Conservation (phyloP, 1,284 basidiomycete genomes). For the Apiotrichum sp. region DNA sequence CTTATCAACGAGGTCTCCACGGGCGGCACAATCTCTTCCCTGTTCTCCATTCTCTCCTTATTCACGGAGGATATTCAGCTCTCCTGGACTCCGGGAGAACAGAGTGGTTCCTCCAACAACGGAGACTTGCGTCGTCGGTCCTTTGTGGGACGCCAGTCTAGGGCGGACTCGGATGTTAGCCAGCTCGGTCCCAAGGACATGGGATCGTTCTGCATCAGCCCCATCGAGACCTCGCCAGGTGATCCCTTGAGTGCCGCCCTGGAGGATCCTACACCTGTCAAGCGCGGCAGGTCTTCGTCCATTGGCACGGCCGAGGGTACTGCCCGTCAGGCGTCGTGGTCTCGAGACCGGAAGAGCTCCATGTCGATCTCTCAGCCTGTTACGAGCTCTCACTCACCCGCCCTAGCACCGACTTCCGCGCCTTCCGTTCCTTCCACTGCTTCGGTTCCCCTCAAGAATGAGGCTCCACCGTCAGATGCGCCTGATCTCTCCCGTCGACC, state of each 20-base stretch:
- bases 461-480: not conserved
- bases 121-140: no score
- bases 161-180: slow-evolving; percentile 45
- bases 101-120: slow-evolving; percentile 35
- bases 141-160: slow-evolving; percentile 13
- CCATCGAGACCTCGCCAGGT: not conserved
- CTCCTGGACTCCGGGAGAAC: slow-evolving; percentile 56
- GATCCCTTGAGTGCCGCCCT: not conserved
- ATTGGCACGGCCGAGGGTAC: slow-evolving; percentile 8
- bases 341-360: not conserved
- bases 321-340: slow-evolving; percentile 1
- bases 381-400: not conserved
- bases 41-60: slow-evolving; percentile 90
- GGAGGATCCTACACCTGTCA: not conserved
- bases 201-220: slow-evolving; percentile 3
- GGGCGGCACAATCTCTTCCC: slow-evolving; percentile 89
- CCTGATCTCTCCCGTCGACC: not conserved
- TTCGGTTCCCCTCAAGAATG: no score
- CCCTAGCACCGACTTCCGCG: not conserved
- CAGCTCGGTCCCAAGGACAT: slow-evolving; percentile 32
- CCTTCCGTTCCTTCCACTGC: not conserved
- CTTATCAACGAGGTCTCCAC: slow-evolving; percentile 87
- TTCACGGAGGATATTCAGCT: slow-evolving; percentile 97
- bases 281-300: slow-evolving; percentile 3
- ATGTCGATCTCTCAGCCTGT: not conserved